Base-by-base conservation (phyloP, 2,329 filamentous ascomycete genomes). In the Verticillium dahliae region DNA sequence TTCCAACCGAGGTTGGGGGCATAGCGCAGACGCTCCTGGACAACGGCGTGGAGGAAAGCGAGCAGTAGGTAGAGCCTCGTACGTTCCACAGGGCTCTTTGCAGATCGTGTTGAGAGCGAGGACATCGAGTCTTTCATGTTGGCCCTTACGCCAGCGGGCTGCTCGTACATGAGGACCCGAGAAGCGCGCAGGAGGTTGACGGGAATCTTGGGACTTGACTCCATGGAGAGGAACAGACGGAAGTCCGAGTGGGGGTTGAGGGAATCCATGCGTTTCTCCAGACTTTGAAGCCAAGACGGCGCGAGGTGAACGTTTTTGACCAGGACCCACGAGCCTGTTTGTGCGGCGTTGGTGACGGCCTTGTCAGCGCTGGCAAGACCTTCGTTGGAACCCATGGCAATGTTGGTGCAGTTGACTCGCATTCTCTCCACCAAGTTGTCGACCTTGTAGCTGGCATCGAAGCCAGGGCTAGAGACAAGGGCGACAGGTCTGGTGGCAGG, bases 261-360 rank as follows among this genome's bases (percentile, higher is more conserved):
- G 11, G 92, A 91, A 68, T 97, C 92, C 78, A 99, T 90, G 55
- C 94, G 88, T 82, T 99, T 99, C 80, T 99, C 94, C 15, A 99
- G 84, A 70, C 92, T 97, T 76, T 98, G 94, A 37, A 99, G 81
- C 96, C 96, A 99, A 13, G 92, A 91, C 1, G 95, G 92, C 35
- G 94, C 92, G 65, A 99, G 84, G 75, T 99, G 95, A 22, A 99
- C 95, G 79, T 99, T 99, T 85, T 99, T 99, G 83, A 99, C 88
- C 64, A 99, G 84, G 10, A 99, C 96, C 95, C 95, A 99, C 33
- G 88, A 92, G 67, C 95, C 95, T 15, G 89, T 90, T 62, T 96
- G 91, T 5, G 95, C 94, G 10, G 95, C 95, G 69, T 92, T 92
- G 76, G 86, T 90, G 71, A 99, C 92, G 35, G 96, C 95, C 76